phyloP scores from a whole-genome alignment of 352 stramenopile species.

The Pythium sp. region DNA sequence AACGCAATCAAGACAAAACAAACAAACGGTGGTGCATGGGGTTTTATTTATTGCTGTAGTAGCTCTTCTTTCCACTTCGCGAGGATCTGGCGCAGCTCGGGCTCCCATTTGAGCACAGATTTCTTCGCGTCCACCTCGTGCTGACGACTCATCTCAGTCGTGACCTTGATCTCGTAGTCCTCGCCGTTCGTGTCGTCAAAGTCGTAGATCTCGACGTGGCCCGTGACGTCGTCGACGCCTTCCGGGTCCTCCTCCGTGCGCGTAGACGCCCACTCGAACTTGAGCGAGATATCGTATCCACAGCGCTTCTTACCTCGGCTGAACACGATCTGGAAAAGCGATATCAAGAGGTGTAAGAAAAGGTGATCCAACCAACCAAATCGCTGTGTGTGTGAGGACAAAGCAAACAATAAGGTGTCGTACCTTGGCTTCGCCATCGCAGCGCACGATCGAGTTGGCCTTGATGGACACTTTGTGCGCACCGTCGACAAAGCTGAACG shows the following conservation, averaged over 20 bases:
- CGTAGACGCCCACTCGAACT: slow-evolving; percentile 68
- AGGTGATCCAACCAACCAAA: background rate
- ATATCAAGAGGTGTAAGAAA: background rate
- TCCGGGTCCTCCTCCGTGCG: slow-evolving; percentile 33
- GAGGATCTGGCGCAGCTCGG: slow-evolving; percentile 62
- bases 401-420: background rate
- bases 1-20: no score
- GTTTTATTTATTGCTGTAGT: slow-evolving; percentile 62
- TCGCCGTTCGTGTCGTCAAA: slow-evolving; percentile 85
- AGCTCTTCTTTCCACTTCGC: slow-evolving; percentile 74
- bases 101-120: slow-evolving; percentile 53
- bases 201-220: slow-evolving; percentile 77
- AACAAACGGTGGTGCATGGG: background rate
- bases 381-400: background rate
- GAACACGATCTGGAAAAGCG: slow-evolving; percentile 49
- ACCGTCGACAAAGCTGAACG: slow-evolving; percentile 56
- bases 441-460: slow-evolving; percentile 57
- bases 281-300: slow-evolving; percentile 79
- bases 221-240: slow-evolving; percentile 45
- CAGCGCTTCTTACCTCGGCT: slow-evolving; percentile 85
- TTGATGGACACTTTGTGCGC: slow-evolving; percentile 49
- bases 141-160: slow-evolving; percentile 39
- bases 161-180: slow-evolving; percentile 74
- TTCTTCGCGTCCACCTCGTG: slow-evolving; percentile 56
- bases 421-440: slow-evolving; percentile 82